phyloP scores from a whole-genome alignment of 2,329 filamentous ascomycete species.

The Fusarium napiforme region DNA sequence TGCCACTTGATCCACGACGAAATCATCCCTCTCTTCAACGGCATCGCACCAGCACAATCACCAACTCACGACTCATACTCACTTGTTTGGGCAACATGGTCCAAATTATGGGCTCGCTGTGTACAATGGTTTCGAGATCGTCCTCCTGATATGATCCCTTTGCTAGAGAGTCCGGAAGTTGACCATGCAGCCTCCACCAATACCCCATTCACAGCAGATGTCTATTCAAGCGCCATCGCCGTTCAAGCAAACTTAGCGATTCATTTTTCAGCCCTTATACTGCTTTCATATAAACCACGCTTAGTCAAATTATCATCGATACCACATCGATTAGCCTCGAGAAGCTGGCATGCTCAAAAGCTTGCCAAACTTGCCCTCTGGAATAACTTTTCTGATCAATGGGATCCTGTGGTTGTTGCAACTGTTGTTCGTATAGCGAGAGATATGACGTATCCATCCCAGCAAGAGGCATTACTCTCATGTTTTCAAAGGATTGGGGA shows the following conservation, averaged over 20 bases:
- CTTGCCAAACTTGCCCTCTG: conserved; percentile 44
- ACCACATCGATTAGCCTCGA: not conserved
- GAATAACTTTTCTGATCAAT: conserved; percentile 48
- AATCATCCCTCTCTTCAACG: conserved; percentile 9
- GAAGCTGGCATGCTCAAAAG: conserved; percentile 45
- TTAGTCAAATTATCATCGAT: conserved; percentile 5
- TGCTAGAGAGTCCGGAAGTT: conserved; percentile 4
- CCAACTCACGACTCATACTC: conserved; percentile 12
- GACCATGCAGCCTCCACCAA: not conserved
- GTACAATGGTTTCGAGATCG: conserved; percentile 20
- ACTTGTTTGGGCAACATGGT: conserved; percentile 13
- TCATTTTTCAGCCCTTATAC: conserved; percentile 9
- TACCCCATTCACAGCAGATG: conserved; percentile 14
- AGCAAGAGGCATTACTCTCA: conserved; percentile 7
- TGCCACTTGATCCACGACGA: conserved; percentile 2
- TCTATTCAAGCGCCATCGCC: conserved; percentile 13
- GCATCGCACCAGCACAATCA: not conserved
- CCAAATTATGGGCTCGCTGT: conserved; percentile 8
- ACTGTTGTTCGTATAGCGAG: conserved; percentile 42
- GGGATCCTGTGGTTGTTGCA: conserved; percentile 47
- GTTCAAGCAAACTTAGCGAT: conserved; percentile 5
- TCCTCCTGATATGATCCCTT: conserved; percentile 12
- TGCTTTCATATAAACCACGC: conserved; percentile 9
- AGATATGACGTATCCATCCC: conserved; percentile 22
- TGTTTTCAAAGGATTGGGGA: conserved; percentile 17